These are phyloP conservation scores for Leccinum longicurvipes DNA, from an alignment of 768 basidiomycete genomes.

Conservation along the genomic window DNA sequence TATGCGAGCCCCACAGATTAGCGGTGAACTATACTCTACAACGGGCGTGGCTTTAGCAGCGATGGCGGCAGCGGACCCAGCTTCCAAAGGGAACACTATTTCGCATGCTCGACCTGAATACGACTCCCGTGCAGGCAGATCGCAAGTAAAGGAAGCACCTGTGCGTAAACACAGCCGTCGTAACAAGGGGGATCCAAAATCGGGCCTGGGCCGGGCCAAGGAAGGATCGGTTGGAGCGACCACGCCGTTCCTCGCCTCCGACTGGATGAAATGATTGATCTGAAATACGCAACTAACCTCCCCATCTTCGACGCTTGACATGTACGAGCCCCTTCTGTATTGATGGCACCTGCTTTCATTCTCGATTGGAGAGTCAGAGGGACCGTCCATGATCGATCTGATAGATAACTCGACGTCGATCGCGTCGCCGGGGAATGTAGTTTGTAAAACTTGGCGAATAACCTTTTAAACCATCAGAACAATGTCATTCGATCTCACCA, in stretches of 20 bases:
- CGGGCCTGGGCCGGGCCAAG: conserved; percentile 32
- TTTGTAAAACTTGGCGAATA: conserved; percentile 75
- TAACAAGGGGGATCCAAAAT: conserved; percentile 52
- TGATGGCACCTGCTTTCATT: conserved; percentile 21
- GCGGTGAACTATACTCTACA: conserved; percentile 46
- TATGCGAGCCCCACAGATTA: conserved; percentile 47
- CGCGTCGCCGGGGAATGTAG: conserved; percentile 70
- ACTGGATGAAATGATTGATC: conserved; percentile 45
- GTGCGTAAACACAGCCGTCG: conserved; percentile 60
- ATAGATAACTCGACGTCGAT: conserved; percentile 82
- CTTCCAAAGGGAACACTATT: conserved; percentile 60
- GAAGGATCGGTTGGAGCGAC: conserved; percentile 11
- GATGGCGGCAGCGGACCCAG: conserved; percentile 47
- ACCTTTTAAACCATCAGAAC: conserved; percentile 48
- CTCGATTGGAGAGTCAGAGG: conserved; percentile 24
- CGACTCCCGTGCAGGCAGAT: conserved; percentile 41
- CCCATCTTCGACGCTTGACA: conserved; percentile 28
- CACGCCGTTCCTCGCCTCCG: conserved; percentile 15
- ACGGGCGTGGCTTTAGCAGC: conserved; percentile 38
- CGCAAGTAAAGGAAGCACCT: conserved; percentile 41
- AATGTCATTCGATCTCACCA: not conserved
- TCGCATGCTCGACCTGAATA: conserved; percentile 58
- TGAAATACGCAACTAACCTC: conserved; percentile 58
- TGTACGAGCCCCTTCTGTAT: conserved; percentile 25
- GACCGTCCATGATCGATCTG: conserved; percentile 28